phyloP scores from a whole-genome alignment of 306 rosid species.

The Fragaria nilgerrensis region DNA sequence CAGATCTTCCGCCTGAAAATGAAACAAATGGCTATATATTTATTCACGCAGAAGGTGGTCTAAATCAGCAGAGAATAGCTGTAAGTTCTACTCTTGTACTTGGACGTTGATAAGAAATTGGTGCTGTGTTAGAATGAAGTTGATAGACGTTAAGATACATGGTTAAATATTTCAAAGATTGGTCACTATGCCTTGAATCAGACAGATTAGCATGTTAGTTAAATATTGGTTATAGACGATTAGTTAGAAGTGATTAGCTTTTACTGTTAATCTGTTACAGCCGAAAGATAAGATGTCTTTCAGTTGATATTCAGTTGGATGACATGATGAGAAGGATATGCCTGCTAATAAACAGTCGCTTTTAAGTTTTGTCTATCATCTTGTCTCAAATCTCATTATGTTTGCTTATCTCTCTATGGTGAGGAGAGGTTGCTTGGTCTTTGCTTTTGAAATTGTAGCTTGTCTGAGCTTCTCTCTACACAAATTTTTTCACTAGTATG shows the following conservation, averaged over 20 bases:
- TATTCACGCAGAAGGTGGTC: constrained; percentile 97
- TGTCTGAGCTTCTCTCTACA: background rate
- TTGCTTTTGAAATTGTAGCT: background rate
- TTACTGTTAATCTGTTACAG: background rate
- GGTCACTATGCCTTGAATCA: background rate
- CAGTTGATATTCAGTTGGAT: background rate
- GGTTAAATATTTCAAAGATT: background rate
- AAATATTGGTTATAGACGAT: background rate
- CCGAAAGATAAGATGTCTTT: background rate
- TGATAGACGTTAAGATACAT: background rate
- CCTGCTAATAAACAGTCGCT: background rate
- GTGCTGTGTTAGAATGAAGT: background rate
- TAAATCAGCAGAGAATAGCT: constrained; percentile 95
- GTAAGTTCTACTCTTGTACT: constrained; percentile 43
- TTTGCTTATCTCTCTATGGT: background rate
- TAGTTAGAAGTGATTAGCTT: background rate
- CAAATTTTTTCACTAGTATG: background rate
- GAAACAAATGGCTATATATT: constrained; percentile 89
- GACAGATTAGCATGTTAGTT: background rate
- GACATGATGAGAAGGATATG: background rate
- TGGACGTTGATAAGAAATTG: constrained; percentile 13
- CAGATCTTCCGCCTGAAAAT: constrained; percentile 86
- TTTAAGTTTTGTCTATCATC: background rate
- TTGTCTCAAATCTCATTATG: background rate
- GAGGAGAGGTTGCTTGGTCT: background rate